Conservation (phyloP, 163 green algal species). For the Chlorella variabilis region DNA sequence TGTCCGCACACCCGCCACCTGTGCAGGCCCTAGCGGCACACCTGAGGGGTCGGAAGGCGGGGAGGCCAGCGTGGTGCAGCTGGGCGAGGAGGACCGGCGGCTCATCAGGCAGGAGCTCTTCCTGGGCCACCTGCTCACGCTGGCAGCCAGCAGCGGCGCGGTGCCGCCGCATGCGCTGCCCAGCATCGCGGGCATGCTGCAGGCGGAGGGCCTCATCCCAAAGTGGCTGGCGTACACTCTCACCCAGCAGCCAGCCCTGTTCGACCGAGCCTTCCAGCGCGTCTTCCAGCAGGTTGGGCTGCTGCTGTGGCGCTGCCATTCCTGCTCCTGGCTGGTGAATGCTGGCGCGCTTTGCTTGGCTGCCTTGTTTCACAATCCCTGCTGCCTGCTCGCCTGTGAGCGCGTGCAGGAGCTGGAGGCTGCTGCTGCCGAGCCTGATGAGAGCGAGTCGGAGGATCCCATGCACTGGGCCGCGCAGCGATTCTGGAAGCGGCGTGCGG, state of each 20-base stretch:
- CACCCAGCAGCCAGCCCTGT: constrained; percentile 68
- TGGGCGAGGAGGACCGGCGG: constrained; percentile 38
- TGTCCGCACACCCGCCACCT: too few relatives aligned
- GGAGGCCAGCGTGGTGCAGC: not conserved
- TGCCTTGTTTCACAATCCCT: too few relatives aligned
- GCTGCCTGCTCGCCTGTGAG: not conserved
- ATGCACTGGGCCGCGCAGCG: constrained; percentile 42
- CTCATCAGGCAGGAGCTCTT: constrained; percentile 58
- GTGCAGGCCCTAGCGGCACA: not conserved
- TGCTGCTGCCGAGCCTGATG: not conserved
- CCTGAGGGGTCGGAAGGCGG: constrained; percentile 19
- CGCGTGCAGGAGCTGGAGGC: constrained; percentile 29
- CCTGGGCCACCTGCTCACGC: constrained; percentile 60
- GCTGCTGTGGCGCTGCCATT: not conserved
- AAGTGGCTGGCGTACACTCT: constrained; percentile 76
- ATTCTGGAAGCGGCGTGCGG: constrained; percentile 55
- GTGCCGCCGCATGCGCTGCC: constrained; percentile 59
- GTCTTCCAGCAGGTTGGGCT: constrained; percentile 44
- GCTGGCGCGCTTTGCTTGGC: too few relatives aligned
- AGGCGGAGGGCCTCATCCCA: constrained; percentile 64
- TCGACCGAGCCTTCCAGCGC: constrained; percentile 72
- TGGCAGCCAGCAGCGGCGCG: constrained; percentile 37
- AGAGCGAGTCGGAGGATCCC: constrained; percentile 17
- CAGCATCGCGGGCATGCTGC: constrained; percentile 58
- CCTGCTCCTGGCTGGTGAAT: too few relatives aligned